Evolutionary conservation across 2,329 filamentous ascomycete species (phyloP), one percentile per base, ranked within the genome.

Genomic region (Ascosphaera acerosa): DNA sequence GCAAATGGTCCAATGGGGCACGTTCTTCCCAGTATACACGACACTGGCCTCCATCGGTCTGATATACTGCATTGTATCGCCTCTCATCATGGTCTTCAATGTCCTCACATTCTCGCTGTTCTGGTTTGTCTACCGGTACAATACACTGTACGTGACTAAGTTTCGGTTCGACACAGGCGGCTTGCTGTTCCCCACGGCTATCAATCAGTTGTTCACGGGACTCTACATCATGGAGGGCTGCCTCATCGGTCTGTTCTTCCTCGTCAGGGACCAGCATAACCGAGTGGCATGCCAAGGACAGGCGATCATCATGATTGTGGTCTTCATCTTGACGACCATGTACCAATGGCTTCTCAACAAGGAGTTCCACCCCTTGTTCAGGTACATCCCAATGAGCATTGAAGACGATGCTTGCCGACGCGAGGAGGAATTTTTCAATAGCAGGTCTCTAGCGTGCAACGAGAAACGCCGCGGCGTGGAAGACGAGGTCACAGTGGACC

Each of bases 71-170:
- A 65, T 94, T 34, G 72, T 94, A 26, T 71, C 87, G 1, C 87
- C 87, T 0, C 58, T 97, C 9, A 92, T 97, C 45, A 67, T 87
- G 30, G 56, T 94, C 15, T 94, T 97, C 56, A 84, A 87, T 41
- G 70, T 91, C 42, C 69, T 94, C 47, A 92, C 84, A 0, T 94
- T 94, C 48, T 64, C 66, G 29, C 59, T 97, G 0, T 72, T 94
- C 39, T 97, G 82, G 82, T 61, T 92, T 28, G 84, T 87, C 1
- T 81, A 94, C 48, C 70, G 84, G n/a, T 94, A 94, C 53, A 84
- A 84, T 41, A 89, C 90, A 57, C 64, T 97, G 14, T 97, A 92
- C 44, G 82, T 97, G 36, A 89, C 71, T 16, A 76, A 81, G 32
- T 89, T 90, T 49, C 68, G 72, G 40, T 70, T 75, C 36, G 87